phyloP scores from a whole-genome alignment of 1,284 basidiomycete genomes.

The Anthracocystis walkeri region DNA sequence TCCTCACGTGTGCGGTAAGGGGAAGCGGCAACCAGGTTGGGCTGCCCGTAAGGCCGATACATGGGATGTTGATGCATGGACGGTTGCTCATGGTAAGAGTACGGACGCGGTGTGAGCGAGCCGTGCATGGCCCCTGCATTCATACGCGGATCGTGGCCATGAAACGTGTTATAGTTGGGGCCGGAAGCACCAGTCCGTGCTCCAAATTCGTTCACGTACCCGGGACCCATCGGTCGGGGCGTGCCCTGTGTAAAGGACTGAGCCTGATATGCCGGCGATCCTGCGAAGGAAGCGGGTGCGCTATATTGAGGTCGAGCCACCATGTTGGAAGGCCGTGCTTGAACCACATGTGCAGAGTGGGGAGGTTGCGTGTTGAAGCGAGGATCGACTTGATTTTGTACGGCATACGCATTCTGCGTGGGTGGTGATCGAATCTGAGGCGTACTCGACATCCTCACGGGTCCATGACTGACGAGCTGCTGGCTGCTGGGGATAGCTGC shows the following conservation, averaged over 20 bases:
- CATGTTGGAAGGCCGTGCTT: slow-evolving; percentile 18
- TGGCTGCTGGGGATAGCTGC: slow-evolving; percentile 39
- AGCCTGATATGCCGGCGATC: slow-evolving; percentile 18
- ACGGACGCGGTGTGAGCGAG: slow-evolving; percentile 46
- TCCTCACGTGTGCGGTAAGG: slow-evolving; percentile 49
- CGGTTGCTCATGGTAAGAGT: slow-evolving; percentile 55
- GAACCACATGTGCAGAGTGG: slow-evolving; percentile 22
- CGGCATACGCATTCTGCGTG: slow-evolving; percentile 7
- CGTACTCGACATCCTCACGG: slow-evolving; percentile 38
- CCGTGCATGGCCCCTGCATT: slow-evolving; percentile 29
- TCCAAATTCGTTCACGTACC: slow-evolving; percentile 42
- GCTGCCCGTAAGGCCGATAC: slow-evolving; percentile 33
- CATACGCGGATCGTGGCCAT: slow-evolving; percentile 43
- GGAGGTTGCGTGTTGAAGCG: slow-evolving; percentile 23
- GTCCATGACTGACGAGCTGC: slow-evolving; percentile 26
- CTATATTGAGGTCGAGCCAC: slow-evolving; percentile 28
- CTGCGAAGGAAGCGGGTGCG: slow-evolving; percentile 23
- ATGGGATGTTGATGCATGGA: slow-evolving; percentile 35
- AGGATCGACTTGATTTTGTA: slow-evolving; percentile 24
- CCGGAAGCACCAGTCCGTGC: slow-evolving; percentile 21
- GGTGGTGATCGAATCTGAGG: slow-evolving; percentile 48
- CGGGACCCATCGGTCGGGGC: slow-evolving; percentile 18
- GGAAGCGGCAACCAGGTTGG: slow-evolving; percentile 13
- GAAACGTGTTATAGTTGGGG: slow-evolving; percentile 37
- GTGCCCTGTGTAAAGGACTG: slow-evolving; percentile 25